Evolutionary conservation across 331 rosid genomes (phyloP).

Genomic region (Quercus phellos): DNA sequence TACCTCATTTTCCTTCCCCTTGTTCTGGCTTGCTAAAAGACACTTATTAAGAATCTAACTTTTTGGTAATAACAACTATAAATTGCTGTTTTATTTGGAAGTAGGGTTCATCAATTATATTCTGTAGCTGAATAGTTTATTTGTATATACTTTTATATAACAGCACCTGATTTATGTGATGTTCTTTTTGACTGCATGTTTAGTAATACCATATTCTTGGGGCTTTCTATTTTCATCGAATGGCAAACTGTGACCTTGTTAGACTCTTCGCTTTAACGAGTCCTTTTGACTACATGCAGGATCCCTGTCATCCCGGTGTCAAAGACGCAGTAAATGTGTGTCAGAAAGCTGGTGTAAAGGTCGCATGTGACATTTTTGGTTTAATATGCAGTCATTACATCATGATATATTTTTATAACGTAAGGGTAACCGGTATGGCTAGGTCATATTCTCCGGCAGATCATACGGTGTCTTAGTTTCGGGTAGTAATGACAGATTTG

Average conservation of each 20-base stretch:
- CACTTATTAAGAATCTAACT: no score
- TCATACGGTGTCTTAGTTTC: neutral
- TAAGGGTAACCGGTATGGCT: neutral
- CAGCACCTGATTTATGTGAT: no score
- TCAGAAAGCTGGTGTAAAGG: slow-evolving; percentile 89
- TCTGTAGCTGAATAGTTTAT: no score
- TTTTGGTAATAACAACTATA: no score
- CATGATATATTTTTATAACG: neutral
- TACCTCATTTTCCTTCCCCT: no score
- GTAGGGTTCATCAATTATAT: no score
- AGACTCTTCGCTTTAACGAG: neutral
- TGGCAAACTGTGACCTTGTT: neutral
- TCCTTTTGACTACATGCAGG: slow-evolving; percentile 41
- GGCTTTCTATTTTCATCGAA: neutral
- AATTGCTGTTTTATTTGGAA: no score
- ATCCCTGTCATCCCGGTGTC: slow-evolving; percentile 90
- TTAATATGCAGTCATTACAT: neutral
- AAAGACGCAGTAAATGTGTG: slow-evolving; percentile 69
- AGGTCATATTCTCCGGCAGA: neutral
- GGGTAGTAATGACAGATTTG: neutral
- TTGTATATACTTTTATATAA: no score
- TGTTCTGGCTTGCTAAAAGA: no score
- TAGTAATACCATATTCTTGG: neutral
- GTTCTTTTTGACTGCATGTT: neutral
- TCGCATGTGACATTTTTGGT: slow-evolving; percentile 12